phyloP scores from a whole-genome alignment of 73 alveolate genomes.

The Stentor coeruleus region DNA sequence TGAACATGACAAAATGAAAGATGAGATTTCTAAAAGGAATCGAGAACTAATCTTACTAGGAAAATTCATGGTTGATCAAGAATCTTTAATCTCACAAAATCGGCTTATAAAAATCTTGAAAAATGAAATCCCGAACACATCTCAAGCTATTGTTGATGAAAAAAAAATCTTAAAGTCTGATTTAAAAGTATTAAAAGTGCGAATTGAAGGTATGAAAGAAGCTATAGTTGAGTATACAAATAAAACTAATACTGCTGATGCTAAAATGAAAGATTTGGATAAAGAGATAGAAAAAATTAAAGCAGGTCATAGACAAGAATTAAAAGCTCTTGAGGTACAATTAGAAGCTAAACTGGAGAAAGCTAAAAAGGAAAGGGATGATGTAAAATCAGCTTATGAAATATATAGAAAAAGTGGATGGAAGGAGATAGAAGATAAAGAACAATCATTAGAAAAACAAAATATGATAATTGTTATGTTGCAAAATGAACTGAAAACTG shows the following conservation, averaged over 20 bases:
- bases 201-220: neutral
- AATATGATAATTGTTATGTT: neutral
- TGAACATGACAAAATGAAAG: slow-evolving; percentile 2
- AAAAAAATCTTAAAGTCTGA: neutral
- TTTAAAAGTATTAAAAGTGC: neutral
- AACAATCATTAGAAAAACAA: too few relatives aligned
- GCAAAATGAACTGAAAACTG: neutral
- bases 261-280: neutral
- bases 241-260: neutral
- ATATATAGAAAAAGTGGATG: neutral
- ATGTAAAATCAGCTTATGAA: neutral
- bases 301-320: neutral
- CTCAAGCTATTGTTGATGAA: neutral
- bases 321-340: neutral
- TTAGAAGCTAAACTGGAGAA: neutral
- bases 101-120: neutral
- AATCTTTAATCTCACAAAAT: neutral
- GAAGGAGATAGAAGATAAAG: neutral
- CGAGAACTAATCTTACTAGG: neutral
- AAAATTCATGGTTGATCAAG: neutral
- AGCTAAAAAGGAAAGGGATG: neutral
- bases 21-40: neutral
- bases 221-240: neutral
- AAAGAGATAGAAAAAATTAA: too few relatives aligned
- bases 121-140: neutral